Percentiles rank a stretch among this genome's conserved stretches.
phyloP scores from a whole-genome alignment of 1,139 yeast genomes.

The Yamadazyma mexicana region DNA sequence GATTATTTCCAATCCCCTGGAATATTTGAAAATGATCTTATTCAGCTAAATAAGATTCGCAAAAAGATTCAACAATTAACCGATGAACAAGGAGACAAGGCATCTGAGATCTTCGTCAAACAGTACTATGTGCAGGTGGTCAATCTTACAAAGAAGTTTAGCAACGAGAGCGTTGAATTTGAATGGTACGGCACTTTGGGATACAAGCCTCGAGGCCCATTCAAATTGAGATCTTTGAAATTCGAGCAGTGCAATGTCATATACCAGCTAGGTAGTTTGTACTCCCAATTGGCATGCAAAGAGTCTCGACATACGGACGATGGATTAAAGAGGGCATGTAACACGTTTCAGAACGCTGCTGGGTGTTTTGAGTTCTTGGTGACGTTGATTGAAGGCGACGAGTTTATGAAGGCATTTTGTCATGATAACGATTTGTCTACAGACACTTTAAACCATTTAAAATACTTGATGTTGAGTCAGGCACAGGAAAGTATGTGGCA shows the following conservation, averaged over 20 bases:
- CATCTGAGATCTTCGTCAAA: conserved; percentile 20
- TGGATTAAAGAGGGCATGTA: conserved; percentile 63
- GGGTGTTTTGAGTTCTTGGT: conserved; percentile 57
- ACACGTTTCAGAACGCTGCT: conserved; percentile 68
- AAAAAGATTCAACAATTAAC: conserved; percentile 22
- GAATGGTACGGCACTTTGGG: conserved; percentile 75
- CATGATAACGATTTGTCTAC: conserved; percentile 24
- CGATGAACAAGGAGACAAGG: conserved; percentile 19
- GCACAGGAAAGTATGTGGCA: conserved; percentile 90
- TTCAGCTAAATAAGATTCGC: conserved; percentile 31
- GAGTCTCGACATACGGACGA: conserved; percentile 48
- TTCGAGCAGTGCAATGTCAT: conserved; percentile 64
- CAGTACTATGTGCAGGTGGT: conserved; percentile 34
- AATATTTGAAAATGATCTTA: conserved; percentile 54
- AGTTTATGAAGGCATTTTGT: conserved; percentile 1
- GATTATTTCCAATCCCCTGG: conserved; percentile 70
- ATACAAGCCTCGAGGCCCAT: conserved; percentile 43
- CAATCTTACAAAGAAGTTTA: conserved; percentile 37
- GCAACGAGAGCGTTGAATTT: conserved; percentile 49
- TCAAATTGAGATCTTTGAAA: conserved; percentile 42
- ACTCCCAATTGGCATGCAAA: conserved; percentile 53
- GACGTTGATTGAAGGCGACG: conserved; percentile 14
- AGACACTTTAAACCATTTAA: conserved; percentile 29
- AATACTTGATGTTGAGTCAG: conserved; percentile 67
- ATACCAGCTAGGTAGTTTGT: conserved; percentile 68